Evolutionary conservation across 257 asterid species (phyloP).

Genomic region (Solanum habrochaites): DNA sequence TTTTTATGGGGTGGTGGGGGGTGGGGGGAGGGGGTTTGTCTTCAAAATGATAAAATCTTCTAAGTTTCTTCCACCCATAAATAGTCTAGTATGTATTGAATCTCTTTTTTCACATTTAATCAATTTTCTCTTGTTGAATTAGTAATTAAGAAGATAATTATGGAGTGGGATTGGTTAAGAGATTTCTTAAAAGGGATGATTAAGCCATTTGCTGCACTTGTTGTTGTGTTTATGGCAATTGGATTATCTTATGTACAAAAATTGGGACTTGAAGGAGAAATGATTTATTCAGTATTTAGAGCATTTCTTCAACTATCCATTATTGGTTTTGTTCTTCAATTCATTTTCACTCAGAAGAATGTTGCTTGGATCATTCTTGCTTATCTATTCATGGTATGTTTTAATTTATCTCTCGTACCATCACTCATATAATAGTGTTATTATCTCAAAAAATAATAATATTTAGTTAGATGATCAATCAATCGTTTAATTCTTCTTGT

Average conservation of each 20-base stretch:
- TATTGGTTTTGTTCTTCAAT: constrained; percentile 81
- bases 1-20: too few relatives aligned
- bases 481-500: not conserved
- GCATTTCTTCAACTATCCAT: constrained; percentile 76
- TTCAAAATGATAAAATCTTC: not conserved
- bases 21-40: not conserved
- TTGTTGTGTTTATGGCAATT: constrained; percentile 70
- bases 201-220: constrained; percentile 73
- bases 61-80: not conserved
- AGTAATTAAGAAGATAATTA: not conserved
- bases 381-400: constrained; percentile 80
- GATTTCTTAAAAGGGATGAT: constrained; percentile 77
- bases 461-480: not conserved
- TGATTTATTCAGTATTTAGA: constrained; percentile 67
- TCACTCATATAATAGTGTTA: not conserved
- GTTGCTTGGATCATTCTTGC: constrained; percentile 66
- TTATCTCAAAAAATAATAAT: not conserved
- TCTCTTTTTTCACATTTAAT: not conserved
- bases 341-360: constrained; percentile 60
- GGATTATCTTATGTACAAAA: constrained; percentile 48
- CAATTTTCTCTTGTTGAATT: not conserved
- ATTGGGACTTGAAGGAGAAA: constrained; percentile 69
- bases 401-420: not conserved
- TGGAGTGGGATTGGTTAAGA: constrained; percentile 62
- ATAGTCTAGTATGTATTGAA: not conserved